These are phyloP conservation scores for Glonium stellatum DNA, from an alignment of 495 filamentous ascomycete species.

Conservation along the genomic window DNA sequence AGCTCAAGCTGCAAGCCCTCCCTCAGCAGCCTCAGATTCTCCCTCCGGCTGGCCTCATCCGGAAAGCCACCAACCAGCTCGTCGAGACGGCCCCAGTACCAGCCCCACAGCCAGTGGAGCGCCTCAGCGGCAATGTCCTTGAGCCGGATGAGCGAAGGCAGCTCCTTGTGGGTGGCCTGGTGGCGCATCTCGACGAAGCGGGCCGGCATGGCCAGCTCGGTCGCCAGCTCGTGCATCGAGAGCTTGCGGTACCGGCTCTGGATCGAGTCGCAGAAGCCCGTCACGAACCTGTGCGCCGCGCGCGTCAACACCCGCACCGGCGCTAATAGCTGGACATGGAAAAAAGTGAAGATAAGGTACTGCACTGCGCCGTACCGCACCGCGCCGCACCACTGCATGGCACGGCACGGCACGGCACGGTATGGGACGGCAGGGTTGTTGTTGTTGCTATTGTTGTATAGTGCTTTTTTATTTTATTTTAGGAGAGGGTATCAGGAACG, in stretches of 20 bases:
- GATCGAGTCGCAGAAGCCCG: constrained; percentile 57
- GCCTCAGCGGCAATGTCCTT: constrained; percentile 57
- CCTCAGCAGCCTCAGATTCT: constrained; percentile 4
- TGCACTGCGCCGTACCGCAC: too few relatives aligned
- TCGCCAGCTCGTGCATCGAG: constrained; percentile 78
- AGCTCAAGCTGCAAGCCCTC: constrained; percentile 18
- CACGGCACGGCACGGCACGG: too few relatives aligned
- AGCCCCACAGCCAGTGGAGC: constrained; percentile 78
- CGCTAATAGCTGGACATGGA: not conserved
- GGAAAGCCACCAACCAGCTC: not conserved
- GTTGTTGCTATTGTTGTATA: too few relatives aligned
- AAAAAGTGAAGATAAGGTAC: not conserved
- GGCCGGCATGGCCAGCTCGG: constrained; percentile 66
- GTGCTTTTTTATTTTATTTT: too few relatives aligned
- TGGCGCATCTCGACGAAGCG: constrained; percentile 87
- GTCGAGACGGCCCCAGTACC: constrained; percentile 64
- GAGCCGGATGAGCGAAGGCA: constrained; percentile 67
- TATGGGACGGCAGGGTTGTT: too few relatives aligned
- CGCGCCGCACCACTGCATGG: too few relatives aligned
- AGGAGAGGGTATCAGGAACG: not conserved
- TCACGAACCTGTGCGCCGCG: constrained; percentile 63
- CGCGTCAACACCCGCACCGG: not conserved
- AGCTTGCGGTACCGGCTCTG: constrained; percentile 60
- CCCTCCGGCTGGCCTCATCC: not conserved
- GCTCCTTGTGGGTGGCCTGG: constrained; percentile 79